Evolutionary conservation across 2,329 filamentous ascomycete species (phyloP), one percentile per base, ranked within the genome.

Genomic region (Escovopsis sp.): DNA sequence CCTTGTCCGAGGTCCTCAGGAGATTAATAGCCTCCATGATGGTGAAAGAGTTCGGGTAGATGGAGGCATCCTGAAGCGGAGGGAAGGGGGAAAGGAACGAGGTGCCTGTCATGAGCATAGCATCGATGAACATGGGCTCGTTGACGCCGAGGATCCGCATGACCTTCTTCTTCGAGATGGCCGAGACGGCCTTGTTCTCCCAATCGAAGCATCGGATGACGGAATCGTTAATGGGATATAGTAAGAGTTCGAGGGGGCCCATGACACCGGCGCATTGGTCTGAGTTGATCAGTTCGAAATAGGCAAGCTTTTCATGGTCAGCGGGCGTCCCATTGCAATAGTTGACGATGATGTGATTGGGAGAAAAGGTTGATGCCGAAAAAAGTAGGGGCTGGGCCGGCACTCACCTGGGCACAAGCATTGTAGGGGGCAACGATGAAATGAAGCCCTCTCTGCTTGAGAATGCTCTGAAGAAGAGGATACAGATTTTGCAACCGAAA

Each of bases 361-460:
- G 6, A 20, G 20, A 20, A 20, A 20, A 20, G 20, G 20, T 4
- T 4, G 20, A 3, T 30, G 8, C 7, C 11, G 27, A 30, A 7
- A 11, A 30, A 7, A 30, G 27, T 6, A 38, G 7, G 15, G 36
- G 43, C 31, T 5, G 25, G 15, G 24, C 14, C 31, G 39, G 24
- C 16, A 58, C 67, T 56, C 62, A 89, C 84, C 76, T 94, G 86
- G 44, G 85, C 84, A 53, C 82, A 81, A 32, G 88, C 86, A 59
- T 82, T 87, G 66, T 86, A 94, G 1, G 89, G 89, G 11, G 89
- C 81, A 36, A 93, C 82, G 38, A 85, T 68, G 55, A 87, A 94
- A 46, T 84, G 74, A 43, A 94, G 66, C 2, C 71, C 70, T 47
- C 80, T 74, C 49, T 78, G 67, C 51, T 73, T 70, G 40, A 96